These are phyloP conservation scores for Novymonas esmeraldas DNA, from an alignment of 208 protist species.

Conservation along the genomic window DNA sequence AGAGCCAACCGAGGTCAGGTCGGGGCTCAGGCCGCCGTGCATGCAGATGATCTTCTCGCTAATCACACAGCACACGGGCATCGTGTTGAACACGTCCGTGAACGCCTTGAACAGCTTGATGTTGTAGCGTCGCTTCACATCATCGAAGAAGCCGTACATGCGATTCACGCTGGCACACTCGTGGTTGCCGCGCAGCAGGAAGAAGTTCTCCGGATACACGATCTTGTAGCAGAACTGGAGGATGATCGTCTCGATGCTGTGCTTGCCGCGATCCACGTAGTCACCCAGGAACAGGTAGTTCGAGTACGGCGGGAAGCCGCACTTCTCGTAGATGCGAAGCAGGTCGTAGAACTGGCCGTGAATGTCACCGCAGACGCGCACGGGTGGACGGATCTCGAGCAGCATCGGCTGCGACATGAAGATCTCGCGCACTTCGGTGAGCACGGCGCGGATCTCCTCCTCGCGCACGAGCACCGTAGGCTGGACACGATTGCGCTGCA, in stretches of 20 bases:
- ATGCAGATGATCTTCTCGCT: too few species aligned
- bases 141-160: conserved; percentile 99
- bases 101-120: conserved; percentile 99
- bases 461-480: conserved; percentile 70
- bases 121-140: conserved; percentile 93
- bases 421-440: conserved; percentile 63
- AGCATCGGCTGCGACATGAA: conserved; percentile 87
- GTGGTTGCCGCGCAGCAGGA: conserved; percentile 98
- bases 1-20: conserved; percentile 93
- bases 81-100: conserved; percentile 98
- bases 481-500: conserved; percentile 51
- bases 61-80: conserved; percentile 98
- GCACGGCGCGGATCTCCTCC: too few species aligned
- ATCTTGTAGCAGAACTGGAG: conserved; percentile 95
- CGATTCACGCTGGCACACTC: conserved; percentile 98
- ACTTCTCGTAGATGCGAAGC: too few species aligned
- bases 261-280: too few species aligned
- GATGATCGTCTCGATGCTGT: conserved; percentile 92
- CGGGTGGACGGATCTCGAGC: conserved; percentile 79
- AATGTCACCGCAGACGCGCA: too few species aligned
- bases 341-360: too few species aligned
- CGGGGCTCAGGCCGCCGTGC: conserved; percentile 97
- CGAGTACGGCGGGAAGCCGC: too few species aligned
- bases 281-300: too few species aligned
- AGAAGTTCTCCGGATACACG: conserved; percentile 97